Percentiles rank a stretch among this genome's conserved stretches.
phyloP scores from a whole-genome alignment of 2,329 filamentous ascomycete genomes.

The Ascomycota sp. region DNA sequence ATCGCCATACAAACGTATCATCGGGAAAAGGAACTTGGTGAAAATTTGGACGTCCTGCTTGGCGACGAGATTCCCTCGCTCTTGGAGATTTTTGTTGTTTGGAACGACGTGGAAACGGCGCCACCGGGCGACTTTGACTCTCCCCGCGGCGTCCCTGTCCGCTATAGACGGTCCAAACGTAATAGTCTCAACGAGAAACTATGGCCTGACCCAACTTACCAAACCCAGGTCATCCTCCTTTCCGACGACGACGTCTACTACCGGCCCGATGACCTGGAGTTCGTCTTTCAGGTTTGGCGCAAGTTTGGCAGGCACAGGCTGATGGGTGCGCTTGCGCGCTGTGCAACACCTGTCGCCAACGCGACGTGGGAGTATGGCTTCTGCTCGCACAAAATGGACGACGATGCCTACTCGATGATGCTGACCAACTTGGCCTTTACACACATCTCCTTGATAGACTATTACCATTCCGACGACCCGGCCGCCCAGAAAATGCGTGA shows the following conservation, averaged over 20 bases:
- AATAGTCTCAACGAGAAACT: conserved; percentile 19
- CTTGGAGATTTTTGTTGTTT: conserved; percentile 16
- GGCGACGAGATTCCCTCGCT: conserved; percentile 14
- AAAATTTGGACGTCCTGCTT: conserved; percentile 10
- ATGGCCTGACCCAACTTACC: conserved; percentile 14
- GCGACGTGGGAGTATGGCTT: conserved; percentile 12
- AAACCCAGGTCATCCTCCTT: conserved; percentile 18
- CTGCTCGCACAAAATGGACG: conserved; percentile 7
- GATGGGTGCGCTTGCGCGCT: conserved; percentile 16
- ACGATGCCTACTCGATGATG: conserved; percentile 14
- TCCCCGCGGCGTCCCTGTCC: conserved; percentile 11
- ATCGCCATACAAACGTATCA: conserved; percentile 17
- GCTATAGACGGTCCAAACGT: conserved; percentile 11
- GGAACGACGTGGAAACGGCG: conserved; percentile 14
- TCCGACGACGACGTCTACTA: conserved; percentile 20
- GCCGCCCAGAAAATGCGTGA: conserved; percentile 11
- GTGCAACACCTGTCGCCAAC: conserved; percentile 7
- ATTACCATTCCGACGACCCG: conserved; percentile 16
- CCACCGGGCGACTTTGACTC: conserved; percentile 11
- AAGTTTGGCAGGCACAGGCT: conserved; percentile 15
- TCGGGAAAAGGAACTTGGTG: conserved; percentile 14
- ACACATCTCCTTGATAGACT: conserved; percentile 17
- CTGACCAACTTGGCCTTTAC: conserved; percentile 17
- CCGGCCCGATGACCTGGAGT: conserved; percentile 16
- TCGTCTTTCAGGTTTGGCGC: conserved; percentile 20